phyloP scores from a whole-genome alignment of 1,284 basidiomycete species.

The Pisolithus thermaeus region DNA sequence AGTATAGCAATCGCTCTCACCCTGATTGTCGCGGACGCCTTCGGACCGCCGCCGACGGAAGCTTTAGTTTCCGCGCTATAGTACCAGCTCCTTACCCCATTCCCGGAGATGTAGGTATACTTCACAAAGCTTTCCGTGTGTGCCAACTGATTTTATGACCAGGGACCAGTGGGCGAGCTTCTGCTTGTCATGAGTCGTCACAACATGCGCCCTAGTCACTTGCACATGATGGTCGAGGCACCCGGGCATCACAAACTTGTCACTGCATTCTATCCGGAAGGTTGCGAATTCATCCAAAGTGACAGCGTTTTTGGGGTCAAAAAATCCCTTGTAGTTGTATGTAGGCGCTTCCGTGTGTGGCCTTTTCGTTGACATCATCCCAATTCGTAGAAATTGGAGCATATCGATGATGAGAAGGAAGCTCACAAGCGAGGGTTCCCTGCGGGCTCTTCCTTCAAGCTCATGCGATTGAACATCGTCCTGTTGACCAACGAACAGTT shows the following conservation, averaged over 20 bases:
- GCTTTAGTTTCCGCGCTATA: constrained; percentile 69
- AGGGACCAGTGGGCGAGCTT: constrained; percentile 72
- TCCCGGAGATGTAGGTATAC: constrained; percentile 55
- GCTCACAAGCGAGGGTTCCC: constrained; percentile 59
- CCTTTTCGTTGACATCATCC: background rate
- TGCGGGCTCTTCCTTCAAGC: constrained; percentile 52
- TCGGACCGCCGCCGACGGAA: constrained; percentile 56
- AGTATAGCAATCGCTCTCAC: constrained; percentile 54
- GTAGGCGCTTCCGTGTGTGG: constrained; percentile 23
- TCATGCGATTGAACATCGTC: constrained; percentile 57
- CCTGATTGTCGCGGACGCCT: constrained; percentile 79
- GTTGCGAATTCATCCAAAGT: constrained; percentile 58
- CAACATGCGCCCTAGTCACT: constrained; percentile 72
- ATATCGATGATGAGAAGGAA: constrained; percentile 47
- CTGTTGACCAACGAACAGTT: constrained; percentile 45
- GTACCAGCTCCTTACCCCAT: constrained; percentile 79
- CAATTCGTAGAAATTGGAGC: constrained; percentile 37
- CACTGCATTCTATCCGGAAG: constrained; percentile 73
- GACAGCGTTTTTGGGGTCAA: constrained; percentile 81
- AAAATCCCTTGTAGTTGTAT: constrained; percentile 49
- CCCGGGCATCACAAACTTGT: constrained; percentile 67
- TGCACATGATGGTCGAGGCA: constrained; percentile 70
- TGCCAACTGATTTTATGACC: constrained; percentile 4
- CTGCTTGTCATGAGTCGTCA: constrained; percentile 60
- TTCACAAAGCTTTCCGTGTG: background rate